Evolutionary conservation across 1,284 basidiomycete genomes (phyloP).

Genomic region (Tetrapyrgos nigripes): DNA sequence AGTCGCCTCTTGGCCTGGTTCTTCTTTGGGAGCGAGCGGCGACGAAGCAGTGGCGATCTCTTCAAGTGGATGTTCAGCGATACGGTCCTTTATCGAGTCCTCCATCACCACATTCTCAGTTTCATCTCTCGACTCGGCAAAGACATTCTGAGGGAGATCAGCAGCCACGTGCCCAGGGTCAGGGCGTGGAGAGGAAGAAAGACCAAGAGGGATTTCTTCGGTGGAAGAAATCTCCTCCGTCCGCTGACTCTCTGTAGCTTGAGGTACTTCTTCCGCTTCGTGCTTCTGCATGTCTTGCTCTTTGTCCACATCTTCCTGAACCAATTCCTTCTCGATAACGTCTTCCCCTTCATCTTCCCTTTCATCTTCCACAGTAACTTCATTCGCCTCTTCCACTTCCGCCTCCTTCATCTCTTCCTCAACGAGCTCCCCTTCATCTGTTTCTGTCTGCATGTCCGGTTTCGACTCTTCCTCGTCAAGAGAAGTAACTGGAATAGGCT

Average conservation of each 20-base stretch:
- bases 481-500: neutral
- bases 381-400: neutral
- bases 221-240: too few relatives aligned
- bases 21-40: too few relatives aligned
- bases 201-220: neutral
- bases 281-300: neutral
- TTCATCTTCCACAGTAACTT: slow-evolving; percentile 11
- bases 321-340: slow-evolving; percentile 18
- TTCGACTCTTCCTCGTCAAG: slow-evolving; percentile 5
- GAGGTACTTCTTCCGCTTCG: neutral
- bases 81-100: neutral
- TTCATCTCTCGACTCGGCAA: neutral
- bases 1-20: too few relatives aligned
- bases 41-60: too few relatives aligned
- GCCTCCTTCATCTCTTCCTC: neutral
- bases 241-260: neutral
- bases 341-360: slow-evolving; percentile 25
- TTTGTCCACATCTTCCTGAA: slow-evolving; percentile 20
- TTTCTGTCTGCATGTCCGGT: neutral
- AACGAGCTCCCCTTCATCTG: neutral
- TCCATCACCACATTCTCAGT: neutral
- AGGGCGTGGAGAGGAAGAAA: neutral
- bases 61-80: too few relatives aligned
- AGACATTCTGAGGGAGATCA: neutral
- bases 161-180: neutral